These are phyloP conservation scores for Tolypocladium album DNA, from an alignment of 2,329 filamentous ascomycete species.

Conservation along the genomic window DNA sequence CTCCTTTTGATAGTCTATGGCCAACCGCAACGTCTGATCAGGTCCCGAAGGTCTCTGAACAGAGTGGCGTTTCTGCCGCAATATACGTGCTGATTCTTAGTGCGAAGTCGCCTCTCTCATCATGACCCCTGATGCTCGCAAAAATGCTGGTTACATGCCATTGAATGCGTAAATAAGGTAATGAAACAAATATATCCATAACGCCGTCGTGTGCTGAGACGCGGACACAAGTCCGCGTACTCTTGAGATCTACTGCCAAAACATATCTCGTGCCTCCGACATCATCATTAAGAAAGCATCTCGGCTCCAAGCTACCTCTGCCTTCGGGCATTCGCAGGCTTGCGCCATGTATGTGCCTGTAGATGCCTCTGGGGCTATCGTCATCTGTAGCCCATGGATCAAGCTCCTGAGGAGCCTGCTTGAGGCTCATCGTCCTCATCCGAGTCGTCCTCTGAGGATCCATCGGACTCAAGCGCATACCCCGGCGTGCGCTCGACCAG, in stretches of 20 bases:
- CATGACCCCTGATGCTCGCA: neutral
- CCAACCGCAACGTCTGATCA: neutral
- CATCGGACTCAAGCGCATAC: constrained; percentile 37
- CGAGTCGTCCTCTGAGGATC: constrained; percentile 17
- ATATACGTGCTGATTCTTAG: neutral
- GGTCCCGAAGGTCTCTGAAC: neutral
- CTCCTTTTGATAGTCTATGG: neutral
- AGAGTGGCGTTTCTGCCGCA: neutral
- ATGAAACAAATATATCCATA: neutral
- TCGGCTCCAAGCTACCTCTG: neutral
- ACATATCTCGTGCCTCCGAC: neutral
- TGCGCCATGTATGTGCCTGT: neutral
- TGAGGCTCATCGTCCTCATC: constrained; percentile 21
- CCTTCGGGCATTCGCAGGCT: neutral
- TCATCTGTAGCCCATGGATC: neutral
- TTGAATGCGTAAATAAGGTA: neutral
- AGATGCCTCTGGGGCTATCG: constrained; percentile 4
- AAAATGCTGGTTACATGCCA: neutral
- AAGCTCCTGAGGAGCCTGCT: neutral
- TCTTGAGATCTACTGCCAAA: neutral
- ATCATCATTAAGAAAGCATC: neutral
- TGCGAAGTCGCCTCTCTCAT: neutral
- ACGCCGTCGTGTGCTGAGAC: neutral
- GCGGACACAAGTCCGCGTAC: neutral
- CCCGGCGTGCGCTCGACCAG: constrained; percentile 58